Percentiles rank a stretch among this genome's conserved stretches.
These are phyloP conservation scores for Sechiopsis laciniata DNA, from an alignment of 306 rosid species.

Conservation along the genomic window DNA sequence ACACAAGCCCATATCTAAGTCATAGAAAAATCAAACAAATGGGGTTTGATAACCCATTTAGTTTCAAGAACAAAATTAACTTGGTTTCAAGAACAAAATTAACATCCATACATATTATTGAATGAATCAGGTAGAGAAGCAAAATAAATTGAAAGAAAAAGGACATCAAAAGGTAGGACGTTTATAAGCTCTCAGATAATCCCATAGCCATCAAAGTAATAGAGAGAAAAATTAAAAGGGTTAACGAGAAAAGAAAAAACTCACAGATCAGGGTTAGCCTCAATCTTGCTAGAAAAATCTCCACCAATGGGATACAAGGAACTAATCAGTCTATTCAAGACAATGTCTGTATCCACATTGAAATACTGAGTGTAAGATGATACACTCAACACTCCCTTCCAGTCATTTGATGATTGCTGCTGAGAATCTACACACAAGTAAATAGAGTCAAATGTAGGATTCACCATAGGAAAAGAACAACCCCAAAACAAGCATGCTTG, in stretches of 20 bases:
- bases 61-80: not conserved
- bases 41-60: conserved; percentile 1
- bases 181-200: not conserved
- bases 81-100: not conserved
- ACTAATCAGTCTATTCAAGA: conserved; percentile 68
- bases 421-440: conserved; percentile 62
- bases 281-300: conserved; percentile 82
- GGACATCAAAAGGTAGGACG: not conserved
- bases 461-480: conserved; percentile 8
- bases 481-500: not conserved
- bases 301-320: conserved; percentile 72
- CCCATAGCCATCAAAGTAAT: not conserved
- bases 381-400: conserved; percentile 80
- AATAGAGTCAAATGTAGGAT: conserved; percentile 14
- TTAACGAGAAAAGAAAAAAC: conserved; percentile 32
- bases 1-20: conserved; percentile 61
- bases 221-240: not conserved
- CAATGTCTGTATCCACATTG: conserved; percentile 81
- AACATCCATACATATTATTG: not conserved
- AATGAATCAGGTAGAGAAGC: not conserved
- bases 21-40: conserved; percentile 22
- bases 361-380: conserved; percentile 80
- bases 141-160: not conserved
- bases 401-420: conserved; percentile 79
- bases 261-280: conserved; percentile 94